Evolutionary conservation across 805 yeast genomes (phyloP).

Genomic region (Lipomyces kockii): DNA sequence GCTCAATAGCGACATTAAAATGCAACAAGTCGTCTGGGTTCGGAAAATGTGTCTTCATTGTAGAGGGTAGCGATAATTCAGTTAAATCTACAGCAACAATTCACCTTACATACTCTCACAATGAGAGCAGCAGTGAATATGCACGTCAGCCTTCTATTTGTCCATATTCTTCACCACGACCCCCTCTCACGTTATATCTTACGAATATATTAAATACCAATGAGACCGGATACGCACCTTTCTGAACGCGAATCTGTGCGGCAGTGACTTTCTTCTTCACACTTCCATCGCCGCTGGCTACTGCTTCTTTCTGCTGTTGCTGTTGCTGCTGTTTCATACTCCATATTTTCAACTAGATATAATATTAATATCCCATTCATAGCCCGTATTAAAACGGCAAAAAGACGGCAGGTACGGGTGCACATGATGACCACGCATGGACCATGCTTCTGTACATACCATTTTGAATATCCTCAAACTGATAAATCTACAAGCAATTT

Average conservation of each 20-base stretch:
- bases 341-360: conserved; percentile 59
- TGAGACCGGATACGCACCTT: conserved; percentile 40
- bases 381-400: neutral
- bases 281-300: conserved; percentile 40
- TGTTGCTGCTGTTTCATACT: conserved; percentile 62
- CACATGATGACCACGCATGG: neutral
- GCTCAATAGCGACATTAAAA: conserved; percentile 61
- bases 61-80: conserved; percentile 66
- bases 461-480: neutral
- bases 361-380: neutral
- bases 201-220: too few relatives aligned
- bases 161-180: neutral
- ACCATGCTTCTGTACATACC: neutral
- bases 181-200: neutral
- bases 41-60: conserved; percentile 57
- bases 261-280: conserved; percentile 52
- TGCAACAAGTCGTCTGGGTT: conserved; percentile 63
- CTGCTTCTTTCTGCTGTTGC: conserved; percentile 50
- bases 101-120: neutral
- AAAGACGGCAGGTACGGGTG: neutral
- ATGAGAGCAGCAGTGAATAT: neutral
- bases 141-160: neutral
- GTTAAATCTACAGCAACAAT: conserved; percentile 53
- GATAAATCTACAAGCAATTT: neutral
- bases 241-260: conserved; percentile 77